phyloP scores from a whole-genome alignment of 805 yeast genomes.

The Nakazawaea pomicola region DNA sequence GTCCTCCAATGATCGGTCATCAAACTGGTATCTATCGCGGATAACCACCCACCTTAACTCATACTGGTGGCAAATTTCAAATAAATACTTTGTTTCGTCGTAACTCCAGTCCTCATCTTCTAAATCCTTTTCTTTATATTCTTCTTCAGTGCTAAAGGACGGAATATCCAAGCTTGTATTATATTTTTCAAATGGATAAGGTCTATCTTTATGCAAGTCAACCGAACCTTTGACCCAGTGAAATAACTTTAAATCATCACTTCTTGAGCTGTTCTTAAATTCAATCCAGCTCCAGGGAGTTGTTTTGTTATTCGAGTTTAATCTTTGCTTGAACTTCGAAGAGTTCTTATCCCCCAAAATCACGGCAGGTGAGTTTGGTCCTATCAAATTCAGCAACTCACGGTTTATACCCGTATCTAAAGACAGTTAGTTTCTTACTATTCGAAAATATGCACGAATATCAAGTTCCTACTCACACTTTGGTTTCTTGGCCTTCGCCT shows the following conservation, averaged over 20 bases:
- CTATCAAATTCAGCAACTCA: conserved; percentile 81
- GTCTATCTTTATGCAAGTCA: conserved; percentile 35
- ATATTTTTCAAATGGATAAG: conserved; percentile 71
- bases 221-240: conserved; percentile 88
- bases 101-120: conserved; percentile 58
- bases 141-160: conserved; percentile 52
- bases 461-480: conserved; percentile 16
- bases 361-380: conserved; percentile 87
- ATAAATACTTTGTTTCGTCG: conserved; percentile 75
- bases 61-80: conserved; percentile 53
- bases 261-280: conserved; percentile 53
- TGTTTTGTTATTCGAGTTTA: conserved; percentile 56
- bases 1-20: conserved; percentile 61
- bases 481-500: conserved; percentile 29
- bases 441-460: background rate
- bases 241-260: conserved; percentile 45
- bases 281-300: conserved; percentile 77
- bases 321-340: conserved; percentile 56
- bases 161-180: conserved; percentile 70
- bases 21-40: conserved; percentile 50
- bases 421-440: background rate
- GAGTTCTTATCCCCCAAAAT: conserved; percentile 37
- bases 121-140: conserved; percentile 45
- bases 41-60: conserved; percentile 72
- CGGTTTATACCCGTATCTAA: conserved; percentile 72